Evolutionary conservation across 2,329 filamentous ascomycete species (phyloP).

Genomic region (Cladophialophora carrionii): DNA sequence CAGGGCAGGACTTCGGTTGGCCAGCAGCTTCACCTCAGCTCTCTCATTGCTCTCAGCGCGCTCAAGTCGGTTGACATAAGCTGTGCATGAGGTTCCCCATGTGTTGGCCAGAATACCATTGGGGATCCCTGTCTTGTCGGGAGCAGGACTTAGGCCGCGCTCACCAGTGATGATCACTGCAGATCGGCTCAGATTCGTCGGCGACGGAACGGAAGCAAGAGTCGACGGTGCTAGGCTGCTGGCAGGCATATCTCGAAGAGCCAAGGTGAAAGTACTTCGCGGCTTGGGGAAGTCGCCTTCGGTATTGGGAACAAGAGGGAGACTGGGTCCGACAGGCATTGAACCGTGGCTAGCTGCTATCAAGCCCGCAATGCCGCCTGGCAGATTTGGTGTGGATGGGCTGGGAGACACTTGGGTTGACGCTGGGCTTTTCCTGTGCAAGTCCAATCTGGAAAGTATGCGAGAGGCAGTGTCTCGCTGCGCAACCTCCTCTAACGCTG

Average conservation of each 20-base stretch:
- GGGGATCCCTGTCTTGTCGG: conserved; percentile 70
- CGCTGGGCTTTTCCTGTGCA: conserved; percentile 74
- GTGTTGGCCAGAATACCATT: conserved; percentile 88
- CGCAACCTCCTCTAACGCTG: conserved; percentile 69
- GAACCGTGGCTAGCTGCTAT: conserved; percentile 83
- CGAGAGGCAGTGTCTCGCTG: conserved; percentile 79
- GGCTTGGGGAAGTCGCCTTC: conserved; percentile 45
- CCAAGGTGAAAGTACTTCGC: conserved; percentile 41
- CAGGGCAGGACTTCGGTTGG: conserved; percentile 30
- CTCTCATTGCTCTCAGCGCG: conserved; percentile 53
- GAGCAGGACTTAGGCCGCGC: conserved; percentile 66
- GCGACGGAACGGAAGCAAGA: conserved; percentile 77
- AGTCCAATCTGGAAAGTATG: conserved; percentile 89
- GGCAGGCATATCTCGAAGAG: conserved; percentile 52
- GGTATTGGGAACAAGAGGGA: conserved; percentile 43
- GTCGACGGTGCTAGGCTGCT: conserved; percentile 79
- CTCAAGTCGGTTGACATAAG: conserved; percentile 65
- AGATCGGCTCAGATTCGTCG: conserved; percentile 82
- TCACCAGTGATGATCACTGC: conserved; percentile 82
- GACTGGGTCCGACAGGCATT: conserved; percentile 64
- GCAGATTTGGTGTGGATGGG: conserved; percentile 44
- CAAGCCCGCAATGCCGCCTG: conserved; percentile 75
- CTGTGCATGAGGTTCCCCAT: conserved; percentile 89
- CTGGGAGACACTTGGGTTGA: conserved; percentile 53
- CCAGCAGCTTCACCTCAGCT: conserved; percentile 39